Evolutionary conservation across 441 rosid genomes (phyloP), one percentile per base, ranked within the genome.

Genomic region (Croton laevigatus): DNA sequence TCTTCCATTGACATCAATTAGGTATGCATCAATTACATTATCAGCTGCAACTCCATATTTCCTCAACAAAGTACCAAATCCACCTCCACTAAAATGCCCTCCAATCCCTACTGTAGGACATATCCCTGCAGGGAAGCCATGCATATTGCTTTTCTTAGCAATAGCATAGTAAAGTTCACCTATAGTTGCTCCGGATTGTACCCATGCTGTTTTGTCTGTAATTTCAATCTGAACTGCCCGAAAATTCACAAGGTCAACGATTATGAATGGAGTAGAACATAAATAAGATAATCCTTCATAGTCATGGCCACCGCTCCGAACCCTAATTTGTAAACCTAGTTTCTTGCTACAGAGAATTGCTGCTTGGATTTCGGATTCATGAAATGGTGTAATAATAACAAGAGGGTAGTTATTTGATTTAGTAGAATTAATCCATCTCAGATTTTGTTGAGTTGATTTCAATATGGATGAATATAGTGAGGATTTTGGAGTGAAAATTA

Each of bases 291-390:
- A 81, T 37, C 90, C 94, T 60, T 90, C 97, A 46, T 85, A 88
- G 78, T 90, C 94, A 72, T 88, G 92, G 38, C 94, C 91, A 4
- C 94, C 94, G 46, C 97, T 89, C 53, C 89, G 70, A 5, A 83
- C 77, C 69, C 93, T 76, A 62, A 86, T 53, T 61, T 80, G 89
- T 8, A 91, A 60, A 46, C 68, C 76, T 38, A 71, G 65, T 37
- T 65, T 72, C 72, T 65, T 75, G 73, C 84, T 76, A 59, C 97
- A 89, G 44, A 59, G 16, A 20, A 89, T 46, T 11, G 90, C 75
- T 1, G 89, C 84, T 65, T 81, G 90, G 75, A 89, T 80, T 65
- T 91, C 76, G 0, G 81, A 74, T 20, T 84, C 78, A 46, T 83
- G 82, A 75, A 78, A 80, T 23, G 94, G 94, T 55, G 94, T 83